Conservation (phyloP, 73 alveolate species). For the Halteria grandinella region DNA sequence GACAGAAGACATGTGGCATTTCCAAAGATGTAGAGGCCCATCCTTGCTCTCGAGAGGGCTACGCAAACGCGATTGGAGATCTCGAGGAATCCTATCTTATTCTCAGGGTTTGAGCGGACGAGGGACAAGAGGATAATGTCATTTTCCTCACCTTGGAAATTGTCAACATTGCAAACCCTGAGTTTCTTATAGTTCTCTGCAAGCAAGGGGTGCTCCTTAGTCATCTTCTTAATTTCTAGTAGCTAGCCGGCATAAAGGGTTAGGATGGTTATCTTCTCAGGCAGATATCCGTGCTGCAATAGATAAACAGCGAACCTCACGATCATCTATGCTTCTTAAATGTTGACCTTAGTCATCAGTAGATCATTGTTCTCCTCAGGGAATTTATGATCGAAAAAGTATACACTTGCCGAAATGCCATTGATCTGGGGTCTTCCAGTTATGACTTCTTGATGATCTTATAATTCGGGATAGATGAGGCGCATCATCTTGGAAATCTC, state of each 20-base stretch:
- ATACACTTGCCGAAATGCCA: slow-evolving; percentile 75
- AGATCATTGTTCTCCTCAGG: slow-evolving; percentile 67
- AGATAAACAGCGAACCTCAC: slow-evolving; percentile 73
- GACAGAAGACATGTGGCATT: slow-evolving; percentile 74
- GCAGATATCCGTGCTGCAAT: slow-evolving; percentile 63
- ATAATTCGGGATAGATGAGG: slow-evolving; percentile 67
- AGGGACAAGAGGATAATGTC: slow-evolving; percentile 83
- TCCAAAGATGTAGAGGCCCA: slow-evolving; percentile 89
- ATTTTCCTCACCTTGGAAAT: slow-evolving; percentile 94
- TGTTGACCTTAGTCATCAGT: slow-evolving; percentile 74
- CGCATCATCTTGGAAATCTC: slow-evolving; percentile 81
- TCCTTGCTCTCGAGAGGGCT: slow-evolving; percentile 90
- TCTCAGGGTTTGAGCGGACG: slow-evolving; percentile 78
- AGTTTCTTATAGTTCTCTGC: not conserved
- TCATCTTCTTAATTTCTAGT: slow-evolving; percentile 48
- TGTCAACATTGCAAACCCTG: slow-evolving; percentile 86
- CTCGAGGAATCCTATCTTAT: slow-evolving; percentile 80
- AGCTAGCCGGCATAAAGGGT: slow-evolving; percentile 85
- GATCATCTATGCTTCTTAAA: slow-evolving; percentile 77
- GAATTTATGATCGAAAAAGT: slow-evolving; percentile 74
- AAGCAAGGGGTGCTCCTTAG: not conserved
- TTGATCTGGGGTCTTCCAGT: slow-evolving; percentile 51
- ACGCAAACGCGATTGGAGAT: slow-evolving; percentile 87
- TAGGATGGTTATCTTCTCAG: slow-evolving; percentile 74
- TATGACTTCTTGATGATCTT: slow-evolving; percentile 59